phyloP scores from a whole-genome alignment of 257 asterid genomes.

The Fraxinus americana region DNA sequence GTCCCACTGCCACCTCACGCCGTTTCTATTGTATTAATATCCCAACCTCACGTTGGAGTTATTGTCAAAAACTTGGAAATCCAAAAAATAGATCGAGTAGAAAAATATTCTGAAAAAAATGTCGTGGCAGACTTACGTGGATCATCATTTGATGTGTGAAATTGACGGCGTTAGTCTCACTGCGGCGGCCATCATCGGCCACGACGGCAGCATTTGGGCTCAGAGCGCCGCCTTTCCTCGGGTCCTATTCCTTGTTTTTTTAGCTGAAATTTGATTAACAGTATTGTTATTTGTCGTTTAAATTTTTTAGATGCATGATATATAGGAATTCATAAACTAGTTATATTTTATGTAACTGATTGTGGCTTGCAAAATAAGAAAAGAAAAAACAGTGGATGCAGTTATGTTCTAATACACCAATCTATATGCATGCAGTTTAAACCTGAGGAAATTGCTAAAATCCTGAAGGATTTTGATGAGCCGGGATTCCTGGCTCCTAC shows the following conservation, averaged over 20 bases:
- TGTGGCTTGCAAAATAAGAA: not conserved
- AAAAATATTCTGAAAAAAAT: not conserved
- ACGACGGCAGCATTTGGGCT: constrained; percentile 32
- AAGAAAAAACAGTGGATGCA: not conserved
- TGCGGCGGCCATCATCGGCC: constrained; percentile 28
- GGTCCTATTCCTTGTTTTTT: constrained; percentile 1
- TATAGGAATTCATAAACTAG: not conserved
- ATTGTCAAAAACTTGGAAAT: not conserved
- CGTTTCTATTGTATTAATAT: not conserved
- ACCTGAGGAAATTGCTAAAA: constrained; percentile 25
- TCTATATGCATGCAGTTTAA: constrained; percentile 24
- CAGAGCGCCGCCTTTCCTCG: constrained; percentile 28
- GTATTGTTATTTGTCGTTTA: not conserved
- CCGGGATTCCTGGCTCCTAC: constrained; percentile 41
- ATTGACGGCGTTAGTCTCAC: constrained; percentile 22
- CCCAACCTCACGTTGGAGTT: not conserved
- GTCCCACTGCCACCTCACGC: not conserved
- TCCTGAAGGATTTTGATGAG: constrained; percentile 40
- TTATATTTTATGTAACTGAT: not conserved
- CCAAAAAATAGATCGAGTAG: not conserved
- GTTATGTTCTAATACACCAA: too few species aligned
- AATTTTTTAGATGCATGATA: not conserved
- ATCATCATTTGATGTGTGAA: constrained; percentile 31
- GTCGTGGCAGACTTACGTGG: constrained; percentile 33
- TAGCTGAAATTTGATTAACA: not conserved